A percentile compares a stretch with the other conserved stretches of the same genome.
These are phyloP conservation scores for Austroboletus novae-zelandiae DNA, from an alignment of 1,284 basidiomycete genomes.

Conservation along the genomic window DNA sequence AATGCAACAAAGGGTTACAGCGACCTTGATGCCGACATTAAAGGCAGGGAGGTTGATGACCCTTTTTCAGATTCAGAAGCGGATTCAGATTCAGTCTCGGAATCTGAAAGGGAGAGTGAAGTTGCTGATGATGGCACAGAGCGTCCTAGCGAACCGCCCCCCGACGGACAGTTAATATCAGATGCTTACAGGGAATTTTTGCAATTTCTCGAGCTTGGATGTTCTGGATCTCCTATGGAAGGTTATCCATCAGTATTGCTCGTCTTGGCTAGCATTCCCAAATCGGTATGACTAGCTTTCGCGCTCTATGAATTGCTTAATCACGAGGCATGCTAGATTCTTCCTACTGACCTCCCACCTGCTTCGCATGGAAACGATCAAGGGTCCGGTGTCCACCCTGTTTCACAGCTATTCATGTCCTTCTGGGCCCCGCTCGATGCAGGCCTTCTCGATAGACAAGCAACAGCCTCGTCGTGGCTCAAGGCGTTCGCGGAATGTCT, in stretches of 20 bases:
- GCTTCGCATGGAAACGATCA: slow-evolving; percentile 4
- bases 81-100: slow-evolving; percentile 23
- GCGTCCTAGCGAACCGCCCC: slow-evolving; percentile 7
- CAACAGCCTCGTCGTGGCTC: slow-evolving; percentile 61
- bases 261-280: slow-evolving; percentile 76
- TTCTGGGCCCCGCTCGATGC: slow-evolving; percentile 78
- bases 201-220: slow-evolving; percentile 71
- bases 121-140: slow-evolving; percentile 38
- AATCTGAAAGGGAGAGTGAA: slow-evolving; percentile 25
- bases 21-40: slow-evolving; percentile 11
- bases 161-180: slow-evolving; percentile 23
- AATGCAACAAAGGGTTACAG: slow-evolving; percentile 13
- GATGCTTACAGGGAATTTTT: slow-evolving; percentile 71
- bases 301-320: neutral
- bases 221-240: slow-evolving; percentile 69
- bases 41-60: slow-evolving; percentile 9
- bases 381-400: slow-evolving; percentile 16
- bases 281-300: slow-evolving; percentile 15
- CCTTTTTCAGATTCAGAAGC: slow-evolving; percentile 21
- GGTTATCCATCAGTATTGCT: slow-evolving; percentile 79
- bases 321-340: slow-evolving; percentile 16
- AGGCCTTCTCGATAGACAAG: slow-evolving; percentile 47
- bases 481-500: slow-evolving; percentile 69
- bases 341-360: slow-evolving; percentile 32
- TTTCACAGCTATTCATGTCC: slow-evolving; percentile 59